Conservation (phyloP, 2,329 filamentous ascomycete genomes). For the Aspergillus quadrilineatus region DNA sequence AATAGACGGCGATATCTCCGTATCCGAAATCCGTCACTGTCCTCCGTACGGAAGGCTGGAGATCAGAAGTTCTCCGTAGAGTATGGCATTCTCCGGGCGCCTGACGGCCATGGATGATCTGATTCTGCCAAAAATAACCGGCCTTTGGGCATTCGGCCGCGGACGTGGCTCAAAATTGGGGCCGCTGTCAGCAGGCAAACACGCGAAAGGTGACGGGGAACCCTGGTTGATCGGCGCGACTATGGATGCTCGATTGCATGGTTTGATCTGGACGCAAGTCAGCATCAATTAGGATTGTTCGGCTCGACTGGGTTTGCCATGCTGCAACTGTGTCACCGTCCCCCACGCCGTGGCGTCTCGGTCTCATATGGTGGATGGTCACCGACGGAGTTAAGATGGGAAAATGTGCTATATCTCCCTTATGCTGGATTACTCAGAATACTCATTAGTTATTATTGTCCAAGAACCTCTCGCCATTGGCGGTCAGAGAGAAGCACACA, state of each 20-base stretch:
- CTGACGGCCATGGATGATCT: not conserved
- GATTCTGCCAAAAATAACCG: not conserved
- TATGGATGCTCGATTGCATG: not conserved
- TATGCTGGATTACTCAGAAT: too few species aligned
- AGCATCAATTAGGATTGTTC: not conserved
- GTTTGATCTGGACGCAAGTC: not conserved
- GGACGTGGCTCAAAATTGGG: constrained; percentile 4
- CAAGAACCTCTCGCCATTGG: not conserved
- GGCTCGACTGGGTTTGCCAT: not conserved
- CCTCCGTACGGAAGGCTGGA: not conserved
- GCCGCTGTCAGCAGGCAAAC: not conserved
- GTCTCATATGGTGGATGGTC: not conserved
- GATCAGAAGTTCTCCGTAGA: not conserved
- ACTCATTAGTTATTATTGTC: too few species aligned
- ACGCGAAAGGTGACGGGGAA: not conserved
- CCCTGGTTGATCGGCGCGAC: constrained; percentile 2
- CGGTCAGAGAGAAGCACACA: not conserved
- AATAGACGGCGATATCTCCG: not conserved
- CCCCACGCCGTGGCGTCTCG: not conserved
- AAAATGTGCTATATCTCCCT: not conserved
- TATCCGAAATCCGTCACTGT: not conserved
- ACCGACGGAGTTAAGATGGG: not conserved
- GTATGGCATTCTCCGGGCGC: not conserved
- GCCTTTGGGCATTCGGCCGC: not conserved
- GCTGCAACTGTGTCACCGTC: not conserved